Base-by-base conservation (phyloP, 2,329 filamentous ascomycete species). In the Arthrobotrys pseudoclavata region DNA sequence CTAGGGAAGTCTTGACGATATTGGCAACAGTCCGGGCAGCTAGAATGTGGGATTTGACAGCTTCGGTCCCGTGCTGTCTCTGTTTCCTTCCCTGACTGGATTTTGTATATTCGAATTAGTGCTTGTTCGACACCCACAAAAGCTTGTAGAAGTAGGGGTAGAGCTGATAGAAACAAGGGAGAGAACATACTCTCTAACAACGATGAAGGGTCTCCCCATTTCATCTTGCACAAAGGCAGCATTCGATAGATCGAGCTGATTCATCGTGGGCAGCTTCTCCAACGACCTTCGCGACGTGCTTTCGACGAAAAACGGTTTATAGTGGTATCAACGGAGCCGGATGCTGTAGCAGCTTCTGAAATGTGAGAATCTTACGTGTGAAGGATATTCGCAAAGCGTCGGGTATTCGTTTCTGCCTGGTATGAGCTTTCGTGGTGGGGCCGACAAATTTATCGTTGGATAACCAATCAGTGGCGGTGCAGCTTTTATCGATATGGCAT, bases 11-110 rank as follows among this genome's bases (percentile, higher is more conserved):
- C 88, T 97, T 97, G 85, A 99, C 93, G 82, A 99, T 96, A 86
- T 94, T 97, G 81, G 96, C 92, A 82, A 99, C 94, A 74, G 96
- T 98, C 84, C 94, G 91, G 69, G 96, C 96, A 78, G 96, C 95
- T 82, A 98, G 90, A 82, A 99, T 99, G 86, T 99, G 96, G 82
- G 94, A 93, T 86, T 99, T 99, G 85, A 99, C 93, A 66, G 96
- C 96, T 83, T 99, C 96, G 85, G 91, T 97, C 83, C 96, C 96
- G 84, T 96, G 95, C 83, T 96, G 92, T 85, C 96, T 91, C 89
- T 94, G 97, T 90, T 98, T 99, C 87, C 91, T 97, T 84, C 95
- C 95, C 85, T 99, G 96, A 84, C 94, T 97, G 82, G 79, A 63
- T 47, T 45, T 31, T 70, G 70, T 68, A 67, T 70, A 70, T 61